These are phyloP conservation scores for Drosera capensis DNA, from an alignment of 148 eudicot genomes.

Conservation along the genomic window DNA sequence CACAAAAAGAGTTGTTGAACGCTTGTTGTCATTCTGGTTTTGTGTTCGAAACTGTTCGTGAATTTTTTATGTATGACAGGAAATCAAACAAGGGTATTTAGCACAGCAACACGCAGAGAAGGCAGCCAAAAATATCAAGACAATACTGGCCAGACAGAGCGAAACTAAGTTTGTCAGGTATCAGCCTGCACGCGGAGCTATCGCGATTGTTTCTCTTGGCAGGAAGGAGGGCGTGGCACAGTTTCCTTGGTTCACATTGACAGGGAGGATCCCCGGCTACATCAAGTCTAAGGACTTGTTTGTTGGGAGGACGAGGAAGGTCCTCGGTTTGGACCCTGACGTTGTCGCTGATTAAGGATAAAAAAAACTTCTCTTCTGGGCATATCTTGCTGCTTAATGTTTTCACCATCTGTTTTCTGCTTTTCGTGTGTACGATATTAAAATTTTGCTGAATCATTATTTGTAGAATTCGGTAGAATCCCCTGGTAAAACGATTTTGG, in stretches of 20 bases:
- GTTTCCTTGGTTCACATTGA: background rate
- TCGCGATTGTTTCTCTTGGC: conserved; percentile 6
- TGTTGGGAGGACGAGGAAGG: conserved; percentile 4
- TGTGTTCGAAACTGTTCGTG: background rate
- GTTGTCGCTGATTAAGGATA: background rate
- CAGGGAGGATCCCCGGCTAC: conserved; percentile 2
- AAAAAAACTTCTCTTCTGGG: background rate
- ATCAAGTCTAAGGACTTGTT: conserved; percentile 5
- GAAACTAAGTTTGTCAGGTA: background rate
- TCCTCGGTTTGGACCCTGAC: conserved; percentile 1
- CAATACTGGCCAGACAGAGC: background rate
- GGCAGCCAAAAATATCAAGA: conserved; percentile 5
- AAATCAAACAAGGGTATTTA: conserved; percentile 4
- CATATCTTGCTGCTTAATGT: no score
- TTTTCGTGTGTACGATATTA: no score
- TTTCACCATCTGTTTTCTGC: no score
- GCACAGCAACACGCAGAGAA: conserved; percentile 1
- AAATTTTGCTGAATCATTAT: no score
- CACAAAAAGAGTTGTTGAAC: no score
- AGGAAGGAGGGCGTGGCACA: background rate
- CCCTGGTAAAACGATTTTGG: no score
- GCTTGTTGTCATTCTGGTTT: background rate
- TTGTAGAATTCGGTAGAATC: no score
- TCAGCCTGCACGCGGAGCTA: background rate
- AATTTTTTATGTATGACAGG: conserved; percentile 11